Evolutionary conservation across 2,329 filamentous ascomycete species (phyloP).

Genomic region (Penicillium sp.): DNA sequence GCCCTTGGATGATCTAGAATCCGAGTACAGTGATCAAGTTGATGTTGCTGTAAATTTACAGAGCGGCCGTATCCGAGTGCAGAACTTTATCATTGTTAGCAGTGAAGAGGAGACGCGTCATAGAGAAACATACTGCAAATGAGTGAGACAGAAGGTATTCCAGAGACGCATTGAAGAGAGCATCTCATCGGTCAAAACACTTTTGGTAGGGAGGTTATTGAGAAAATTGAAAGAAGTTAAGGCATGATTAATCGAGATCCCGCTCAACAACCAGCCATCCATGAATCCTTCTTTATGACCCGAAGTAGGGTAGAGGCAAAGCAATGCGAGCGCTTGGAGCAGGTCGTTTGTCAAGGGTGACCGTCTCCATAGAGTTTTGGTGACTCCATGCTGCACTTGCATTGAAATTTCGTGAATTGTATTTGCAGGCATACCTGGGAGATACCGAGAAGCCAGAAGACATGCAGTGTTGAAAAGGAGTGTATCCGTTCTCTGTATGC

Average conservation of each 20-base stretch:
- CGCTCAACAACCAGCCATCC: constrained; percentile 46
- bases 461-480: constrained; percentile 44
- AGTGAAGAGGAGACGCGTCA: neutral
- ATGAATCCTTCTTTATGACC: constrained; percentile 43
- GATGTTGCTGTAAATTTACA: constrained; percentile 38
- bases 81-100: constrained; percentile 30
- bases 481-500: constrained; percentile 39
- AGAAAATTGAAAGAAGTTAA: constrained; percentile 32
- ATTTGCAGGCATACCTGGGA: constrained; percentile 39
- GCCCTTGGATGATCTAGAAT: constrained; percentile 40
- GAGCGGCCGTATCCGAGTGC: constrained; percentile 41
- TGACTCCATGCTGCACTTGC: constrained; percentile 41
- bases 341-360: constrained; percentile 39
- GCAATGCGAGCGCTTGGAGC: constrained; percentile 41
- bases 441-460: constrained; percentile 41
- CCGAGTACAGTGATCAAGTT: constrained; percentile 40
- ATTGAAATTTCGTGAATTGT: constrained; percentile 39
- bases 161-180: constrained; percentile 41
- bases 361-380: constrained; percentile 39
- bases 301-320: constrained; percentile 41
- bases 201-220: constrained; percentile 28
- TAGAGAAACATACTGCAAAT: constrained; percentile 38
- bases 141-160: constrained; percentile 43
- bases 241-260: constrained; percentile 45
- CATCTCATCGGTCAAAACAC: constrained; percentile 37